These are phyloP conservation scores for Aspergillus olivimuriae DNA, from an alignment of 495 filamentous ascomycete genomes.

Conservation along the genomic window DNA sequence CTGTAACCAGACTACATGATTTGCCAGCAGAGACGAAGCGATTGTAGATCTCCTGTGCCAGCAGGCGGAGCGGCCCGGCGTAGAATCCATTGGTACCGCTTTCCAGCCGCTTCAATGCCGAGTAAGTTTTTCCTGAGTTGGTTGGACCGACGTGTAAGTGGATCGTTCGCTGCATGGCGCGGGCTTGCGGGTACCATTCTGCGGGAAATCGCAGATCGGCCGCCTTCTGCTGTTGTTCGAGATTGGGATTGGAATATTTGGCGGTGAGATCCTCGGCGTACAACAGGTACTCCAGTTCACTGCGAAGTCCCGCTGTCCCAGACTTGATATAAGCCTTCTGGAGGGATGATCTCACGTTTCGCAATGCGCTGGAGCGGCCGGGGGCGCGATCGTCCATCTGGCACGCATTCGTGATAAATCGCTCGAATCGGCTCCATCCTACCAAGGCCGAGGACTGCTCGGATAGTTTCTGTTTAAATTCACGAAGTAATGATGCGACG, in stretches of 20 bases:
- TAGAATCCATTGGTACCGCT: conserved; percentile 72
- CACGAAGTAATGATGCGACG: conserved; percentile 21
- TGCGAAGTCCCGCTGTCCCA: conserved; percentile 41
- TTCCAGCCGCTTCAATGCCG: conserved; percentile 83
- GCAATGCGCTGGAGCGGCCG: conserved; percentile 15
- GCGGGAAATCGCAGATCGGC: conserved; percentile 77
- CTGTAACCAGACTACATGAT: conserved; percentile 76
- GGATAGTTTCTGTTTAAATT: conserved; percentile 17
- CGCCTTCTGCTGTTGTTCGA: conserved; percentile 55
- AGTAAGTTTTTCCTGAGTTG: conserved; percentile 97
- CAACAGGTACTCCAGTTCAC: conserved; percentile 53
- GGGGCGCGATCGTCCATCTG: conserved; percentile 16
- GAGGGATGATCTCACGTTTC: conserved; percentile 30
- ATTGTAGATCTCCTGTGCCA: conserved; percentile 89
- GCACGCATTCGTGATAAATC: conserved; percentile 30
- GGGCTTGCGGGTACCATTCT: conserved; percentile 85
- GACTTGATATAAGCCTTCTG: conserved; percentile 48
- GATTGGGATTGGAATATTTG: conserved; percentile 40
- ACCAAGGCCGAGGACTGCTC: conserved; percentile 6
- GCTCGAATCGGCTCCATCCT: conserved; percentile 32
- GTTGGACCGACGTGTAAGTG: conserved; percentile 96
- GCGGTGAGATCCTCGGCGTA: conserved; percentile 45
- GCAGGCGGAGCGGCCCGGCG: conserved; percentile 80
- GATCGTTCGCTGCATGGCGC: conserved; percentile 70
- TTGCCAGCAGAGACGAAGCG: conserved; percentile 71